Evolutionary conservation across 805 yeast genomes (phyloP).

Genomic region (Starmerella vaccinii): DNA sequence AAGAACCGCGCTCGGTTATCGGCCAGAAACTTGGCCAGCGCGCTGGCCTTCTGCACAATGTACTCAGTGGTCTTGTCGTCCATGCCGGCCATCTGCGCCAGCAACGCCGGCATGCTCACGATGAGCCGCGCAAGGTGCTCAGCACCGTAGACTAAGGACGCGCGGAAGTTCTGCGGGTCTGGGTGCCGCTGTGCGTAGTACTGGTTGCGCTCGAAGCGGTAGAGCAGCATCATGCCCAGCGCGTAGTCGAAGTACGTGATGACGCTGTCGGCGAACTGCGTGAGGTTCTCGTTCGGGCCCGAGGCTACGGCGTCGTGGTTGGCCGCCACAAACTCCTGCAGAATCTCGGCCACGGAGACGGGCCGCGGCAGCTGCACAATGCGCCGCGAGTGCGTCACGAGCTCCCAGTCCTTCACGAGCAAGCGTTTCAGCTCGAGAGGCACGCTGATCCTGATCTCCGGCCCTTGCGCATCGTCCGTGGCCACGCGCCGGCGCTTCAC

Average conservation of each 20-base stretch:
- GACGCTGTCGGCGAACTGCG: constrained; percentile 65
- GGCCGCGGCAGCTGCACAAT: constrained; percentile 55
- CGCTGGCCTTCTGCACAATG: constrained; percentile 46
- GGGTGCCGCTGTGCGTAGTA: constrained; percentile 42
- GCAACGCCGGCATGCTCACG: constrained; percentile 71
- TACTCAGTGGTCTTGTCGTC: constrained; percentile 58
- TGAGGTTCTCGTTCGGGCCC: constrained; percentile 42
- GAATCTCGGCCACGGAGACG: constrained; percentile 43
- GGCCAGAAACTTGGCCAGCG: constrained; percentile 44
- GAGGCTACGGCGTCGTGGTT: constrained; percentile 9
- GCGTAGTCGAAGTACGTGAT: constrained; percentile 63
- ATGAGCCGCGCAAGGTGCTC: constrained; percentile 73
- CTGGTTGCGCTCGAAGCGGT: constrained; percentile 70
- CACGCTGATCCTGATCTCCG: constrained; percentile 48
- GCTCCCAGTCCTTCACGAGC: constrained; percentile 90
- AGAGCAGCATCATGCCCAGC: constrained; percentile 57
- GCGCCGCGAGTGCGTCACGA: constrained; percentile 68
- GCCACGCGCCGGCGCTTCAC: constrained; percentile 29
- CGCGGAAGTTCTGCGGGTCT: constrained; percentile 28
- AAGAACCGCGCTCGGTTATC: constrained; percentile 35
- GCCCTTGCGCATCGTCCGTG: constrained; percentile 32
- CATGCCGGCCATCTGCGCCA: constrained; percentile 61
- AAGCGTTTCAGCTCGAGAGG: constrained; percentile 58
- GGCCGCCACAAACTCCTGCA: constrained; percentile 39
- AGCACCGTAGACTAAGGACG: constrained; percentile 56